Percentiles rank a stretch among this genome's conserved stretches.
Conservation (phyloP, 108 stramenopile genomes). For the Discostella stelligeroides region DNA sequence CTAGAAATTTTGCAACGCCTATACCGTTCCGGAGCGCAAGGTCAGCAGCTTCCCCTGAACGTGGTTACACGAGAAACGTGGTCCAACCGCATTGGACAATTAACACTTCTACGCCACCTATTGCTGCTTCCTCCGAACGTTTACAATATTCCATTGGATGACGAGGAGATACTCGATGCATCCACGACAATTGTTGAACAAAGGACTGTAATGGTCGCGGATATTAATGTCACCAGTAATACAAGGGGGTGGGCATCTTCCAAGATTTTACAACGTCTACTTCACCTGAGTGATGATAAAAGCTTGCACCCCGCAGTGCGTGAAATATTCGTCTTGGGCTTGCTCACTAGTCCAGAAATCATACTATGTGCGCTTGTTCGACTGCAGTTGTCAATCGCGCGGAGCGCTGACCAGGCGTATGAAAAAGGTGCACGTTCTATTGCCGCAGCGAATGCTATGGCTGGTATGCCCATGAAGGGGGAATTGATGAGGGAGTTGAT, state of each 20-base stretch:
- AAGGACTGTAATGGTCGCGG: neutral
- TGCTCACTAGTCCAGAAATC: conserved; percentile 77
- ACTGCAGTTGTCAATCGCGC: conserved; percentile 46
- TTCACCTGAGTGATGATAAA: conserved; percentile 78
- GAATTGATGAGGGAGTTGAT: conserved; percentile 93
- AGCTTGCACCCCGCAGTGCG: conserved; percentile 68
- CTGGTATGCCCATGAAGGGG: conserved; percentile 80
- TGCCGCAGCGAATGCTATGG: conserved; percentile 51
- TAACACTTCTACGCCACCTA: conserved; percentile 76
- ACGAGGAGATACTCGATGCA: conserved; percentile 74
- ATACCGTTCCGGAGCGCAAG: conserved; percentile 71
- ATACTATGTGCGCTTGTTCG: conserved; percentile 79
- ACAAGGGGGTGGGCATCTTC: conserved; percentile 76
- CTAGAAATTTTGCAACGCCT: conserved; percentile 76
- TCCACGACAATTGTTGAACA: conserved; percentile 41
- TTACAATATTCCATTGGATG: conserved; percentile 70
- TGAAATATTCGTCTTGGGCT: conserved; percentile 75
- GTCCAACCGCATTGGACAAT: conserved; percentile 81
- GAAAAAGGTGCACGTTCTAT: conserved; percentile 11
- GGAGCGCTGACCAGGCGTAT: conserved; percentile 33
- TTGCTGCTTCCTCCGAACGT: conserved; percentile 63
- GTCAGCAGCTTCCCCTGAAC: conserved; percentile 57
- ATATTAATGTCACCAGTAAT: conserved; percentile 37
- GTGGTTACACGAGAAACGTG: conserved; percentile 67
- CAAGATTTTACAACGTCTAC: conserved; percentile 70